Evolutionary conservation across 2,329 filamentous ascomycete genomes (phyloP), one percentile per base, ranked within the genome.

Genomic region (Tolypocladium cylindrosporum): DNA sequence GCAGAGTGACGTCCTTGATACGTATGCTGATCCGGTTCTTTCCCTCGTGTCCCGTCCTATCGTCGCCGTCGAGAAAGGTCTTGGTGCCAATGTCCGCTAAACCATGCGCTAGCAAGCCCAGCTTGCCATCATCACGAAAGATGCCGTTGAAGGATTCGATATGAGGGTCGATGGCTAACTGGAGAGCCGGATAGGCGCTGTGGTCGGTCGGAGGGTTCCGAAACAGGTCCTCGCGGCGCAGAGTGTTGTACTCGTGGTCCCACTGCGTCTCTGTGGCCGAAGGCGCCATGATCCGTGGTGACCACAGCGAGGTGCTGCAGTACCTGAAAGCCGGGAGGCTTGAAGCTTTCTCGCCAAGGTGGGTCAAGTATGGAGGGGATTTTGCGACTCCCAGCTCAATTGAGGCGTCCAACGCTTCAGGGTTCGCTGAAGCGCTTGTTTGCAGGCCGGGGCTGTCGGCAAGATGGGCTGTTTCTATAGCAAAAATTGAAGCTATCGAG

Each of bases 71-170:
- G 54, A 96, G 83, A 68, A 89, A 96, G 5, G 84, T 84, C 75
- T 93, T 95, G 62, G 84, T 88, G 67, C 93, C 94, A 74, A 99
- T 97, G 70, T 99, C 94, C 68, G 83, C 84, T 60, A 97, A 72
- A 14, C 82, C 91, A 63, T 90, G 86, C 55, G 88, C 83, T 57
- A 99, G 68, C 59, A 85, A 71, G 50, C 78, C 73, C 16, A 70
- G 71, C 62, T 72, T 74, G 55, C 89, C 90, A 72, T 87, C 81
- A 59, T 81, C 79, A 39, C 86, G 83, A 70, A 97, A 95, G 54
- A 97, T 80, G 56, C 86, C 86, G 77, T 99, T 96, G 83, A 97
- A 99, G 8, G 94, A 94, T 68, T 97, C 87, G 66, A 97, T 88
- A 73, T 99, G 94, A 55, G 94, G 94, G 63, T 89, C 82, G 60